Evolutionary conservation across 2,329 filamentous ascomycete genomes (phyloP).

Genomic region (Cladosporium sp.): DNA sequence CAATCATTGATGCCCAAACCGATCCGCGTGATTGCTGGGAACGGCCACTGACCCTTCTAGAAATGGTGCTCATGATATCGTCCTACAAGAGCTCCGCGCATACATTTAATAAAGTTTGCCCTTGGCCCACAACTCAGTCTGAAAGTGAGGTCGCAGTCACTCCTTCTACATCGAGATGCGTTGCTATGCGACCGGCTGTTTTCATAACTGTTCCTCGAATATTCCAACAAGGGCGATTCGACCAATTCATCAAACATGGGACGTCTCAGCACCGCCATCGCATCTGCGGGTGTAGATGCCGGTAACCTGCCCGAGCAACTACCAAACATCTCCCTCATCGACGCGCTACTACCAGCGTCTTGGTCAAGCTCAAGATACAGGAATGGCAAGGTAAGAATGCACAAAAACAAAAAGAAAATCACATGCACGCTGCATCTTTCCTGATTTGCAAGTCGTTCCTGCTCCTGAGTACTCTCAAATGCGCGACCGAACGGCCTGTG

Average conservation of each 20-base stretch:
- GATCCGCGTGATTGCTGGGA: too few relatives aligned
- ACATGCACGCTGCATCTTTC: neutral
- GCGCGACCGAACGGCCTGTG: too few relatives aligned
- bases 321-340: slow-evolving; percentile 28
- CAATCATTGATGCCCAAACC: too few relatives aligned
- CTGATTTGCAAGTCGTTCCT: too few relatives aligned
- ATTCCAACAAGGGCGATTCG: neutral
- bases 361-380: neutral
- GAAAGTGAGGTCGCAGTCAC: neutral
- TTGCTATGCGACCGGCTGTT: neutral
- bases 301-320: slow-evolving; percentile 26
- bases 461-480: too few relatives aligned
- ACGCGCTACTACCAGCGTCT: slow-evolving; percentile 26
- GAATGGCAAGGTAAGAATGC: neutral
- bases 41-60: too few relatives aligned
- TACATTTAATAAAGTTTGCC: too few relatives aligned
- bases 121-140: too few relatives aligned
- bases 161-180: neutral
- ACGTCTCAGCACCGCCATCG: slow-evolving; percentile 27
- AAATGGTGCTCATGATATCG: too few relatives aligned
- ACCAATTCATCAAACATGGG: slow-evolving; percentile 19
- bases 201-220: neutral
- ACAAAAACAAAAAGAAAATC: neutral
- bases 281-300: slow-evolving; percentile 22
- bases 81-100: too few relatives aligned